Evolutionary conservation across 768 basidiomycete genomes (phyloP).

Genomic region (Botryobasidium botryosum): DNA sequence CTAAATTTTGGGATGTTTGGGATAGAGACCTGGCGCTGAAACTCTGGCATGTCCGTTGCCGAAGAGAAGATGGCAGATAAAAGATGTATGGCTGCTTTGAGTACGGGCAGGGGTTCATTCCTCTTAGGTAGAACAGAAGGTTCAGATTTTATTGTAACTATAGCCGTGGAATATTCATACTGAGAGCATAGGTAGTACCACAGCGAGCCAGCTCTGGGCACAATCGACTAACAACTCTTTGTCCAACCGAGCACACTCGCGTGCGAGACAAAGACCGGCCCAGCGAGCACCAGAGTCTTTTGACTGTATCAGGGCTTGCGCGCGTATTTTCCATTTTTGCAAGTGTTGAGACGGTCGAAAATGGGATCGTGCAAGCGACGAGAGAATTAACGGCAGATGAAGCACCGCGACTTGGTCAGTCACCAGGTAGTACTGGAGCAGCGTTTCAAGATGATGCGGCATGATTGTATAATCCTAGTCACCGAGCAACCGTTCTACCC

Average conservation of each 20-base stretch:
- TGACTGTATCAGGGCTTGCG: conserved; percentile 58
- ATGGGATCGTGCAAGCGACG: conserved; percentile 32
- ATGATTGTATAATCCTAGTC: too few species aligned
- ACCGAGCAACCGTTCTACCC: too few species aligned
- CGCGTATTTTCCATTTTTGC: conserved; percentile 57
- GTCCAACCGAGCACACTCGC: conserved; percentile 43
- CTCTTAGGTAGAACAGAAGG: conserved; percentile 31
- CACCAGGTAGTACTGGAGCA: conserved; percentile 56
- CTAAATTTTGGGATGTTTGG: conserved; percentile 63
- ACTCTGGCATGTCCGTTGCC: conserved; percentile 49
- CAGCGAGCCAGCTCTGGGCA: conserved; percentile 55
- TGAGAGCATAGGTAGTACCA: conserved; percentile 45
- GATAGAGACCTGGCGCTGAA: conserved; percentile 58
- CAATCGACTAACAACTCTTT: conserved; percentile 45
- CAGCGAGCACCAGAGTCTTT: conserved; percentile 63
- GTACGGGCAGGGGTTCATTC: conserved; percentile 41
- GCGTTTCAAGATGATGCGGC: conserved; percentile 26
- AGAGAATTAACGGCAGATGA: conserved; percentile 42
- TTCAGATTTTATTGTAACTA: neutral
- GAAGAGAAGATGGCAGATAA: conserved; percentile 41
- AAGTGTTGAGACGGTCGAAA: conserved; percentile 48
- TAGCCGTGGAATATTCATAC: conserved; percentile 32
- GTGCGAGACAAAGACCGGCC: conserved; percentile 63
- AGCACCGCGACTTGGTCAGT: conserved; percentile 44
- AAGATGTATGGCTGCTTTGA: conserved; percentile 51